These are phyloP conservation scores for Tephrocybe sp. DNA, from an alignment of 768 basidiomycete species.

Conservation along the genomic window DNA sequence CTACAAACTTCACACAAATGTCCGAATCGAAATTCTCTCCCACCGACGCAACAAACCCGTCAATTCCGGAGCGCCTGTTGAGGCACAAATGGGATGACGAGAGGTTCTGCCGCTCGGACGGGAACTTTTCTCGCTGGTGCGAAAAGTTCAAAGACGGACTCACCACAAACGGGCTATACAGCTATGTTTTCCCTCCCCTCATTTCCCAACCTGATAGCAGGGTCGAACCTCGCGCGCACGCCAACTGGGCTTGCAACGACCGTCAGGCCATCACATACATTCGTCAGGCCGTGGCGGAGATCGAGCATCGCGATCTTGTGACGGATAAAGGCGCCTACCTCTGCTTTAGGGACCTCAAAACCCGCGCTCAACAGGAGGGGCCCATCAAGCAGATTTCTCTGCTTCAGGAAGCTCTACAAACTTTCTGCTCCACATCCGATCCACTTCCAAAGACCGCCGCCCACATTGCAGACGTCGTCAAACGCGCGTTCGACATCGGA, in stretches of 20 bases:
- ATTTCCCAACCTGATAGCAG: too few species aligned
- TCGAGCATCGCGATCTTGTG: background rate
- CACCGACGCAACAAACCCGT: background rate
- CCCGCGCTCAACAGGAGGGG: background rate
- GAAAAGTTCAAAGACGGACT: background rate
- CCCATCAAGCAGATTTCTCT: slow-evolving; percentile 3
- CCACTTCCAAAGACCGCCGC: too few species aligned
- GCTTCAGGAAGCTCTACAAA: too few species aligned
- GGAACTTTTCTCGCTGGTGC: background rate
- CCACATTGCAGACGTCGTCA: too few species aligned
- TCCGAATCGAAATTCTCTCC: background rate
- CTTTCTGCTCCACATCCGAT: too few species aligned
- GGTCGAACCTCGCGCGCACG: background rate
- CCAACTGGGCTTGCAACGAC: background rate
- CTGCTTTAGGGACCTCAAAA: background rate
- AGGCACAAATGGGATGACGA: background rate
- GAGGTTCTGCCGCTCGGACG: background rate
- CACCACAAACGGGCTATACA: too few species aligned
- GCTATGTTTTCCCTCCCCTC: too few species aligned
- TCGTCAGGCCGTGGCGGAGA: background rate
- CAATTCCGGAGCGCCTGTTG: background rate
- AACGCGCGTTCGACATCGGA: too few species aligned
- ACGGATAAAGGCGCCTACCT: background rate
- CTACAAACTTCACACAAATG: too few species aligned
- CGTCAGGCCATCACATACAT: background rate